Evolutionary conservation across 2,329 filamentous ascomycete species (phyloP).

Genomic region (Phaeosphaeriaceae sp.): DNA sequence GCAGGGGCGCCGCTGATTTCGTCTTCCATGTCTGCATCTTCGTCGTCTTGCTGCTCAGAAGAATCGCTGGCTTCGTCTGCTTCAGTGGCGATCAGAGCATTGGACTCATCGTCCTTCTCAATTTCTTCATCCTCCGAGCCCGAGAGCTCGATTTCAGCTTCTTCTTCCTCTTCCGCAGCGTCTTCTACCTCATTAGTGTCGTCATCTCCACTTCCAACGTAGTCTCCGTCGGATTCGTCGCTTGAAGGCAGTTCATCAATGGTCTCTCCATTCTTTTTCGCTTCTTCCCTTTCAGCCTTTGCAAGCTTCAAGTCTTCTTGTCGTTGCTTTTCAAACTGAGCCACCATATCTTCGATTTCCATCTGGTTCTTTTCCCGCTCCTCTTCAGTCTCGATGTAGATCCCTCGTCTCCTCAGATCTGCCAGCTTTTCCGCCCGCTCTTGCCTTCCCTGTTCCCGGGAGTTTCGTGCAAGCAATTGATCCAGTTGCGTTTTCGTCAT

Average conservation of each 20-base stretch:
- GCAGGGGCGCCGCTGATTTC: constrained; percentile 53
- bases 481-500: constrained; percentile 77
- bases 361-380: constrained; percentile 83
- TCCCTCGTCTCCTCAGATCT: constrained; percentile 77
- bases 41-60: constrained; percentile 18
- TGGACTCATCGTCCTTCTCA: constrained; percentile 37
- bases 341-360: constrained; percentile 78
- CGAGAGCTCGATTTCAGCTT: constrained; percentile 32
- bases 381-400: constrained; percentile 83
- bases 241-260: constrained; percentile 56
- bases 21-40: constrained; percentile 55
- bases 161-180: constrained; percentile 40
- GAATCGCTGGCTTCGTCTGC: constrained; percentile 38
- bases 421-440: constrained; percentile 81
- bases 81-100: constrained; percentile 50
- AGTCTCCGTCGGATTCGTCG: constrained; percentile 64
- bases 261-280: constrained; percentile 65
- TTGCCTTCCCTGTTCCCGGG: constrained; percentile 77
- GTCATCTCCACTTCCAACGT: constrained; percentile 56
- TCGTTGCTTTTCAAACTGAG: constrained; percentile 77
- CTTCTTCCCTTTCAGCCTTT: constrained; percentile 75
- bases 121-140: constrained; percentile 40
- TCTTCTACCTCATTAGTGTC: constrained; percentile 50
- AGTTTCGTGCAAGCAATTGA: constrained; percentile 70
- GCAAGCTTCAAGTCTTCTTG: constrained; percentile 81